Percentiles rank a stretch among this genome's conserved stretches.
These are phyloP conservation scores for Lantana camara DNA, from an alignment of 257 asterid genomes.

Conservation along the genomic window DNA sequence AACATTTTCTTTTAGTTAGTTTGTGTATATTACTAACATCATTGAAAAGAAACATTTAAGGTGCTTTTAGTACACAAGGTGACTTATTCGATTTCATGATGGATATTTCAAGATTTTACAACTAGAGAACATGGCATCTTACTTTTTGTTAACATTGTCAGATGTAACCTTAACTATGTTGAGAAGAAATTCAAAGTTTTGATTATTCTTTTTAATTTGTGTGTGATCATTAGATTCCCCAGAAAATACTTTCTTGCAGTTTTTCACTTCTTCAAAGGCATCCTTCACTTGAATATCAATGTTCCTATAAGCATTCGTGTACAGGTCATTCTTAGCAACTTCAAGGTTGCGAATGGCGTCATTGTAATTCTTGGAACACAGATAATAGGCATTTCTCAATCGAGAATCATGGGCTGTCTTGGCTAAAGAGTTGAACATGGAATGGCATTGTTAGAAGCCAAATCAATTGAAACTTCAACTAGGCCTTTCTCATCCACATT, in stretches of 20 bases:
- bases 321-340: not conserved
- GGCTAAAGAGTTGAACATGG: too few relatives aligned
- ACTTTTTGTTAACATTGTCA: not conserved
- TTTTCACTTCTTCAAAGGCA: not conserved
- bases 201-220: not conserved
- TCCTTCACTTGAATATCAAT: constrained; percentile 2
- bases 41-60: too few relatives aligned
- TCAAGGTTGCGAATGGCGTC: constrained; percentile 13
- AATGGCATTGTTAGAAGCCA: constrained; percentile 14
- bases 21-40: too few relatives aligned
- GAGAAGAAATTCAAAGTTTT: not conserved
- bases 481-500: constrained; percentile 10
- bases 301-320: not conserved
- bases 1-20: too few relatives aligned
- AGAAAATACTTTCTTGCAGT: not conserved
- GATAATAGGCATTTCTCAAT: too few relatives aligned
- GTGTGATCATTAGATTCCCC: not conserved
- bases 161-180: not conserved
- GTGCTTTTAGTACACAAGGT: not conserved
- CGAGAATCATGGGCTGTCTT: too few relatives aligned
- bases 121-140: not conserved
- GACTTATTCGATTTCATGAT: not conserved
- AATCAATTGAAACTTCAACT: constrained; percentile 7
- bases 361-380: not conserved
- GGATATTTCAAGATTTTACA: not conserved